Base-by-base conservation (phyloP, 2,329 filamentous ascomycete genomes). In the Beauveria sp. region DNA sequence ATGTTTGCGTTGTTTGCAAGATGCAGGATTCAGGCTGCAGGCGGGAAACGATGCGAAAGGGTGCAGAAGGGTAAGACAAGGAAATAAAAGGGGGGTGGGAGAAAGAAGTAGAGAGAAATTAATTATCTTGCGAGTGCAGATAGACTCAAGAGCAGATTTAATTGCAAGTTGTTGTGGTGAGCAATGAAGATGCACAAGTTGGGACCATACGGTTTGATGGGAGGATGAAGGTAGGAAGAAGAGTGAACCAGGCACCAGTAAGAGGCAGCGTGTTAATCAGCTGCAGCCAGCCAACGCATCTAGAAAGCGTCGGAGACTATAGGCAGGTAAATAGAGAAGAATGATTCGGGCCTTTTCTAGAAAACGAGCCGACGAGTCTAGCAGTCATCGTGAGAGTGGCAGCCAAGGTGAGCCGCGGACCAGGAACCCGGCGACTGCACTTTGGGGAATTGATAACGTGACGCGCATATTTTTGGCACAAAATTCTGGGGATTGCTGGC, bases 1-100 rank as follows among this genome's bases (percentile, higher is more conserved):
- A 44, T 59, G 56, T 43, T 58, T 52, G 56, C 37, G 56, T 50
- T 58, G 55, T 58, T 58, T 59, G 55, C 30, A 22, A 57, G 56
- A 30, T 52, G 47, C 56, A 52, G 37, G 26, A 22, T 34, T 28
- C 46, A 43, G 34, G 28, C 54, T 56, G 54, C 54, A 47, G 54
- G 55, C 28, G 14, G 34, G 5, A 47, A 28, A 46, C 24, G 55
- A 57, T 40, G 34, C 55, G 46, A 46, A 40, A 57, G 16, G 30
- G 44, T 41, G 55, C 55, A 26, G 28, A 50, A 34, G 37, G 40
- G 56, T 59, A 22, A 59, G 57, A 59, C 50, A 59, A 37, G 28
- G 24, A 40, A 26, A 24, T n/a, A 50, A 26, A 30, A 22, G 16
- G 16, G 7, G 22, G 44, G 18, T 20, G 22, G 5, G 44, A 41